A percentile compares a stretch with the other conserved stretches of the same genome.
These are phyloP conservation scores for Oenanthe sinensis DNA, from an alignment of 129 eudicot species.

Conservation along the genomic window DNA sequence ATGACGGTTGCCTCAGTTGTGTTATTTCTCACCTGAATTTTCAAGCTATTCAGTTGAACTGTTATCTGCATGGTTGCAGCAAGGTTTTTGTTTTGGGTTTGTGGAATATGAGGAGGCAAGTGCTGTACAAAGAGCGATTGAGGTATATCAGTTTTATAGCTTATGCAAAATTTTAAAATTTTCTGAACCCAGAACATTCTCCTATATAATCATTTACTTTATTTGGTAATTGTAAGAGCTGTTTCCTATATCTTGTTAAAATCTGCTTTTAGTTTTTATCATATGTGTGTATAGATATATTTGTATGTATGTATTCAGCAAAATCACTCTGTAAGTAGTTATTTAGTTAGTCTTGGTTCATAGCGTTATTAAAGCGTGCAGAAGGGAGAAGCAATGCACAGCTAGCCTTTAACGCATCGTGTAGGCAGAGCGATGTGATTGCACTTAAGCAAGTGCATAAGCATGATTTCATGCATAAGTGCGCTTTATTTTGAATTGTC, in stretches of 20 bases:
- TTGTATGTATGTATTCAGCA: not conserved
- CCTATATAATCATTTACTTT: not conserved
- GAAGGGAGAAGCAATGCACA: not conserved
- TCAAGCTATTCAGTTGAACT: conserved; percentile 1
- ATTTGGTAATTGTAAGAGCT: not conserved
- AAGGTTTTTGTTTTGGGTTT: conserved; percentile 86
- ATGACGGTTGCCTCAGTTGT: conserved; percentile 11
- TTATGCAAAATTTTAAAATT: not conserved
- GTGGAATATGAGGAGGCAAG: conserved; percentile 77
- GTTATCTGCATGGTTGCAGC: conserved; percentile 34
- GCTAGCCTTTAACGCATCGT: not conserved
- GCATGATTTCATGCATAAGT: too few species aligned
- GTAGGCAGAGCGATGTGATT: not conserved
- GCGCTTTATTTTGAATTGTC: too few species aligned
- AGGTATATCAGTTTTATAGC: conserved; percentile 38
- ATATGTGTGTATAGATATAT: not conserved
- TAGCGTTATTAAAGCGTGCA: not conserved
- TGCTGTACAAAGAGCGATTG: conserved; percentile 70
- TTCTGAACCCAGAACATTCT: not conserved
- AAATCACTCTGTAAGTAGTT: not conserved
- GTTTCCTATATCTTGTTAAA: not conserved
- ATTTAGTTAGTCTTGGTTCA: not conserved
- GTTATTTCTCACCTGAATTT: not conserved
- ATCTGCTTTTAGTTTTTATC: not conserved
- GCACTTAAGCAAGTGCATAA: too few species aligned